phyloP scores from a whole-genome alignment of 176 grass and related monocot genomes.

The Oryza punctata region DNA sequence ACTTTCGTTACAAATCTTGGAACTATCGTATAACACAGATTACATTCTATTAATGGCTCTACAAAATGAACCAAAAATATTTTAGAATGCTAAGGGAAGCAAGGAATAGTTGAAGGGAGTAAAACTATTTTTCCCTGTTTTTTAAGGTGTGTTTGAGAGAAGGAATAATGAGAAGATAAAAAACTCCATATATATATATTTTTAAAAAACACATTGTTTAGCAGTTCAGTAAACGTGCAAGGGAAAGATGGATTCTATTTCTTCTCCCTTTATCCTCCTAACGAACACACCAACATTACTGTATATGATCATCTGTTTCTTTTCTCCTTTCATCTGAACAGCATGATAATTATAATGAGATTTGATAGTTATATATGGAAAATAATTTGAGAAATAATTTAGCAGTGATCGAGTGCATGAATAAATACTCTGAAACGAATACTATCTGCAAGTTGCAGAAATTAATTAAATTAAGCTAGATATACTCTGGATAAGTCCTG shows the following conservation, averaged over 20 bases:
- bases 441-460: not conserved
- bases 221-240: too few relatives aligned
- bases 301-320: too few relatives aligned
- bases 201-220: too few relatives aligned
- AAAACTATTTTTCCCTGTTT: not conserved
- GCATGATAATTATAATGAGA: not conserved
- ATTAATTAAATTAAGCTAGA: not conserved
- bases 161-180: too few relatives aligned
- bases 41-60: not conserved
- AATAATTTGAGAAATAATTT: not conserved
- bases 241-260: too few relatives aligned
- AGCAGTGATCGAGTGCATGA: not conserved
- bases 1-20: not conserved
- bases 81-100: too few relatives aligned
- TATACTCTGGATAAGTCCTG: not conserved
- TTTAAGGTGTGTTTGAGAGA: too few relatives aligned
- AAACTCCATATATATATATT: too few relatives aligned
- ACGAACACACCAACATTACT: too few relatives aligned
- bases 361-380: not conserved
- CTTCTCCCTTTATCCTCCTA: too few relatives aligned
- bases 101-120: not conserved
- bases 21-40: not conserved
- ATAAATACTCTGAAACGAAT: not conserved
- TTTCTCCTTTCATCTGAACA: not conserved
- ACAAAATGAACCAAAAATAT: not conserved